Conservation (phyloP, 73 alveolate genomes). For the Paramecium octaurelia region DNA sequence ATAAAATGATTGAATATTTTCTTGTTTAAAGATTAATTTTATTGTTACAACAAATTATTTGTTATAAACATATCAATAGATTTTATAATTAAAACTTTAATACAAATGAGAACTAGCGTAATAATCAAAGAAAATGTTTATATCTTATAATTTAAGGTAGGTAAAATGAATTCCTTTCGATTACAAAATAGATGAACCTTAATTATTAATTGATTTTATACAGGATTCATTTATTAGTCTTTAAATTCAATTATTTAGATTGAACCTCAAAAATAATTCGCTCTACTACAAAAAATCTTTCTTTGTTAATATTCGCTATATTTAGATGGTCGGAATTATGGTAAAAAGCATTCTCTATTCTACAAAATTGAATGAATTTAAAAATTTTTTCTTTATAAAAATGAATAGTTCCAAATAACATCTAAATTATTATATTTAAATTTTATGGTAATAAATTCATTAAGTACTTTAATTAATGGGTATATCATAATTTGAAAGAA, state of each 20-base stretch:
- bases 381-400: too few relatives aligned
- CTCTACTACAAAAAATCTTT: not conserved
- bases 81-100: not conserved
- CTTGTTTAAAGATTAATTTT: not conserved
- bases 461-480: not conserved
- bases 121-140: not conserved
- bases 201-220: too few relatives aligned
- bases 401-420: too few relatives aligned
- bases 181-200: not conserved
- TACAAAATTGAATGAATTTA: not conserved
- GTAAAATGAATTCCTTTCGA: not conserved
- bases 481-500: not conserved
- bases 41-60: not conserved
- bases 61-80: not conserved
- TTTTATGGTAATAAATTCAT: too few relatives aligned
- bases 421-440: not conserved
- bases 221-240: too few relatives aligned
- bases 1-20: not conserved
- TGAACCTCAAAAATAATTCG: not conserved
- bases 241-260: too few relatives aligned
- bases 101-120: not conserved
- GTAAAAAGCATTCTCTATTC: not conserved
- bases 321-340: not conserved
- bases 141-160: not conserved
- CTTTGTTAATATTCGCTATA: too few relatives aligned